Percentiles rank a stretch among this genome's conserved stretches.
Conservation (phyloP, 1,139 yeast species). For the Geotrichum histeridarum region DNA sequence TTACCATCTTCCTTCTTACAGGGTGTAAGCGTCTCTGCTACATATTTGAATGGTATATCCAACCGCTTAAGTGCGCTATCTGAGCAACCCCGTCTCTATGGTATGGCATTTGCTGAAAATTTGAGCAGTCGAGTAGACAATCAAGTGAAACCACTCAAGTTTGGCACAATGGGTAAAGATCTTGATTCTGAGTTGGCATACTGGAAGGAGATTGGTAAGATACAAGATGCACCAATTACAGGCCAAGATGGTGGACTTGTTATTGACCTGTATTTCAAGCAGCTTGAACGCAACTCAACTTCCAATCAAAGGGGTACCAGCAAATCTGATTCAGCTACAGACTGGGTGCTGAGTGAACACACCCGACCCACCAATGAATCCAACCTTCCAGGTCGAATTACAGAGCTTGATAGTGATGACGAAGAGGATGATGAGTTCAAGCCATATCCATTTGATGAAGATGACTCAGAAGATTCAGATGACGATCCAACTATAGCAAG, state of each 20-base stretch:
- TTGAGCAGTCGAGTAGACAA: slow-evolving; percentile 40
- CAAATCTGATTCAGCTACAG: not conserved
- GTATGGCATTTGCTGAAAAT: slow-evolving; percentile 46
- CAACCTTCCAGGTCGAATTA: not conserved
- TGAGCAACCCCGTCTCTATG: slow-evolving; percentile 42
- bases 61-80: slow-evolving; percentile 46
- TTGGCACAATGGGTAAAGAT: slow-evolving; percentile 34
- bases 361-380: too few species aligned
- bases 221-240: slow-evolving; percentile 18
- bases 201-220: slow-evolving; percentile 10
- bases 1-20: slow-evolving; percentile 27
- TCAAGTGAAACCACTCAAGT: slow-evolving; percentile 36
- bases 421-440: slow-evolving; percentile 23
- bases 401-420: slow-evolving; percentile 21
- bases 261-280: slow-evolving; percentile 6
- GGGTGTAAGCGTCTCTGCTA: slow-evolving; percentile 32
- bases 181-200: slow-evolving; percentile 22
- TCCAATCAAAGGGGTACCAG: not conserved
- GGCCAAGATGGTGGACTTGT: slow-evolving; percentile 7
- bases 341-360: not conserved
- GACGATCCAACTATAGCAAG: slow-evolving; percentile 43
- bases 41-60: slow-evolving; percentile 44
- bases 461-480: slow-evolving; percentile 26
- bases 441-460: slow-evolving; percentile 28
- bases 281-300: not conserved